phyloP scores from a whole-genome alignment of 176 grass and related monocot species.

The Phoenix dactylifera region DNA sequence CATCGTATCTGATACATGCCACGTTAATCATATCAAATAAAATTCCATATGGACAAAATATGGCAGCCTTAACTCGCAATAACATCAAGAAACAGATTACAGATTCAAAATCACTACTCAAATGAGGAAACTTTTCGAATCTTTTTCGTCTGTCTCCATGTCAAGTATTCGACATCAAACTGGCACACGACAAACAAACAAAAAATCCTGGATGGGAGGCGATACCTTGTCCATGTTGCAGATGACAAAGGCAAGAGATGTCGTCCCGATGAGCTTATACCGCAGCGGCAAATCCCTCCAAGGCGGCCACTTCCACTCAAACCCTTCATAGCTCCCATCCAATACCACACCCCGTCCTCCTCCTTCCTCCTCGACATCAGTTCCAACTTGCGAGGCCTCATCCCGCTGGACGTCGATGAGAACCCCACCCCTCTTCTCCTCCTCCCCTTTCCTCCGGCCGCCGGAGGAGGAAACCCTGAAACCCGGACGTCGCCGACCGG shows the following conservation, averaged over 20 bases:
- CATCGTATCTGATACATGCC: no score
- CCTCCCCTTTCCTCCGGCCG: slow-evolving; percentile 14
- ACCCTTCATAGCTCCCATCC: slow-evolving; percentile 3
- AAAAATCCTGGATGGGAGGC: slow-evolving; percentile 1
- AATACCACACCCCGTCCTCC: slow-evolving; percentile 9
- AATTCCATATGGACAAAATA: no score
- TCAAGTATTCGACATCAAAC: no score
- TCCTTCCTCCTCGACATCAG: slow-evolving; percentile 14
- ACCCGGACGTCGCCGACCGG: slow-evolving; percentile 2
- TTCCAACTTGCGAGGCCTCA: slow-evolving; percentile 8
- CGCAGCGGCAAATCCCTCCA: slow-evolving; percentile 57
- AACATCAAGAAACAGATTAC: no score
- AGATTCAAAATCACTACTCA: no score
- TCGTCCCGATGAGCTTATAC: slow-evolving; percentile 76
- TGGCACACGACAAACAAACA: neutral
- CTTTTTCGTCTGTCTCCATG: no score
- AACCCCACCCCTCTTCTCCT: slow-evolving; percentile 23
- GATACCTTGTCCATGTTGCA: slow-evolving; percentile 99
- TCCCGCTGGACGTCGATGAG: slow-evolving; percentile 2
- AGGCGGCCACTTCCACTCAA: slow-evolving; percentile 50
- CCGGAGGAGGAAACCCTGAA: slow-evolving; percentile 31
- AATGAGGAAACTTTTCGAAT: no score
- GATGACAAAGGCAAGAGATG: slow-evolving; percentile 88
- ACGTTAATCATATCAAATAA: neutral
- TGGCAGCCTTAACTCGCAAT: no score